Evolutionary conservation across 495 filamentous ascomycete genomes (phyloP), one percentile per base, ranked within the genome.

Genomic region (Penicillium waksmanii): DNA sequence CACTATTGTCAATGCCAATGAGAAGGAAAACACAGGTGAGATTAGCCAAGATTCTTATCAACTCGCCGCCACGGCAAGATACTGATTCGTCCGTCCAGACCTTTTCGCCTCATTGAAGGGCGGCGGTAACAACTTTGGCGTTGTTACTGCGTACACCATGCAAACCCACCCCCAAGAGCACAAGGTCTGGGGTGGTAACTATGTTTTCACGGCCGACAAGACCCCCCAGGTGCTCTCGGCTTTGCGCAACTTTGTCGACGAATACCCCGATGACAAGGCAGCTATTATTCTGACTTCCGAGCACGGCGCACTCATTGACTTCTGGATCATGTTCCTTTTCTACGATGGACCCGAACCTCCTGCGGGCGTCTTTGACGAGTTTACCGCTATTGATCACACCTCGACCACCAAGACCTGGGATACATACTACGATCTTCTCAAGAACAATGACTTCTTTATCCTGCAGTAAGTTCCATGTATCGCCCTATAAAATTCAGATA

Each of bases 321-420:
- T 80, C 27, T 86, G 83, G 81, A 79, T 85, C 50, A 66, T 87
- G 58, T 88, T 87, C 63, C 59, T 85, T n/a, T 88, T 85, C 74
- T 87, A 86, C 61, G 81, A 88, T 49, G 84, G 83, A 3, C 77
- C 82, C 0, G 72, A 79, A 51, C 82, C 83, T 12, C 84, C 84
- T 2, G 62, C 72, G 13, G 81, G 76, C 5, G 75, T 84, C 8
- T 88, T 88, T 56, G 73, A 80, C 52, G 79, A 77, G 56, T 85
- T 88, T 71, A 81, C 78, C 7, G 72, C 66, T 35, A 80, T 85
- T 49, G 69, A 73, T 0, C 77, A 82, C 9, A 70, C 70, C 13
- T 71, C 80, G 38, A 82, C 80, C 35, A 75, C 73, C 25, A 77
- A 78, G 73, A 81, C 80, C 31, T 84, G 77, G 60, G 74, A 80